Base-by-base conservation (phyloP, 2,329 filamentous ascomycete species). In the Aspergillus tamarii region DNA sequence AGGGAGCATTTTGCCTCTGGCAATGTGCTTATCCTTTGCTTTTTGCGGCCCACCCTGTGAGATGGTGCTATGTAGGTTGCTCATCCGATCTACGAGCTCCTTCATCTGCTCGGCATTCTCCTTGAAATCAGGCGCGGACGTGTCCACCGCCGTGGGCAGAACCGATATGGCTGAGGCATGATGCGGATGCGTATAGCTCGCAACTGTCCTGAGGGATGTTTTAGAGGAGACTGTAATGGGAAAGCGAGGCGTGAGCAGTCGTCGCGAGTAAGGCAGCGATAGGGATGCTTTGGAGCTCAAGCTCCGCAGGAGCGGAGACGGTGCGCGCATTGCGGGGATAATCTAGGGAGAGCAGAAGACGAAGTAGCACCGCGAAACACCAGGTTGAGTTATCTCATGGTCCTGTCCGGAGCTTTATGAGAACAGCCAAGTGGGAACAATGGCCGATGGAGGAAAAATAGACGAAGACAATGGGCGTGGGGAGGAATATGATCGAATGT, bases 1-100 rank as follows among this genome's bases (percentile, higher is more conserved):
- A 2, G 94, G 93, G 62, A 99, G 85, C 93, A 98, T 97, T 85
- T 98, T 98, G 67, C 92, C 92, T 70, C 94, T 85, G 39, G 89
- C 87, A 26, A 96, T 80, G 75, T 98, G 94, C 82, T 97, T 97
- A 67, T 94, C 88, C 64, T 91, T 85, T 4, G 94, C 92, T 77
- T 95, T 95, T 63, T 89, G 85, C 1, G 92, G 82, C 0, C 95
- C 95, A 59, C 94, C 94, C 67, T 87, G 84, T 57, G 92, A 87
- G 62, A 92, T 90, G 69, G 85, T 88, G 54, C 83, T 81, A 63
- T 94, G 92, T 63, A 98, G 84, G 59, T 84, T 82, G 64, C 89
- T 85, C 72, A 98, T 84, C 23, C 85, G 85, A 61, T 83, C 81
- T 74, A 92, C 88, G 60, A 93, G 86, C 70, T 91, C 87, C 65